phyloP scores from a whole-genome alignment of 352 stramenopile species.

The Pythium phragmiticola region DNA sequence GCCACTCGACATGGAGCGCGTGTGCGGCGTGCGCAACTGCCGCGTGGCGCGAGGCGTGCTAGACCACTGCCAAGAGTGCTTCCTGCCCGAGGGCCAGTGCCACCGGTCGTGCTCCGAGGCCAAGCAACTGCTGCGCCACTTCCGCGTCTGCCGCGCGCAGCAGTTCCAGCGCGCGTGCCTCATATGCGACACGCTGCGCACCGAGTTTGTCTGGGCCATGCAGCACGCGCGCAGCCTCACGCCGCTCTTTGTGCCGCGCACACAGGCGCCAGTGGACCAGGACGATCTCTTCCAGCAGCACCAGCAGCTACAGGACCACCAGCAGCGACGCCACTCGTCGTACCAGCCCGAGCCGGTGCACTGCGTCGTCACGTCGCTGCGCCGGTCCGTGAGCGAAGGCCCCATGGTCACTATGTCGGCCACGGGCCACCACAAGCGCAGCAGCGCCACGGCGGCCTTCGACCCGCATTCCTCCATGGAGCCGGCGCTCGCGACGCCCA shows the following conservation, averaged over 20 bases:
- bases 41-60: constrained; percentile 48
- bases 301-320: constrained; percentile 2
- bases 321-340: constrained; percentile 21
- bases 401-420: constrained; percentile 20
- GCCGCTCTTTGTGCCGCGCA: constrained; percentile 30
- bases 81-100: constrained; percentile 36
- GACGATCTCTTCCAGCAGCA: constrained; percentile 2
- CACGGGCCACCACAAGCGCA: constrained; percentile 23
- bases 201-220: constrained; percentile 40
- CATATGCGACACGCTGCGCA: constrained; percentile 31
- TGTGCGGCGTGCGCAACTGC: constrained; percentile 39
- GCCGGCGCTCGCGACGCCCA: constrained; percentile 2
- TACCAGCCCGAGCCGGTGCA: constrained; percentile 7
- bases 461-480: neutral
- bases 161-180: constrained; percentile 28
- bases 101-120: constrained; percentile 46
- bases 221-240: constrained; percentile 37
- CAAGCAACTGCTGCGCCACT: constrained; percentile 50
- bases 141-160: constrained; percentile 38
- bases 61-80: constrained; percentile 56
- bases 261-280: neutral
- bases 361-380: constrained; percentile 1
- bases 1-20: constrained; percentile 25
- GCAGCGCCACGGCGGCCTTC: neutral
- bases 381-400: constrained; percentile 24